A percentile compares a stretch with the other conserved stretches of the same genome.
These are phyloP conservation scores for Nasturtium officinale DNA, from an alignment of 345 rosid species.

Conservation along the genomic window DNA sequence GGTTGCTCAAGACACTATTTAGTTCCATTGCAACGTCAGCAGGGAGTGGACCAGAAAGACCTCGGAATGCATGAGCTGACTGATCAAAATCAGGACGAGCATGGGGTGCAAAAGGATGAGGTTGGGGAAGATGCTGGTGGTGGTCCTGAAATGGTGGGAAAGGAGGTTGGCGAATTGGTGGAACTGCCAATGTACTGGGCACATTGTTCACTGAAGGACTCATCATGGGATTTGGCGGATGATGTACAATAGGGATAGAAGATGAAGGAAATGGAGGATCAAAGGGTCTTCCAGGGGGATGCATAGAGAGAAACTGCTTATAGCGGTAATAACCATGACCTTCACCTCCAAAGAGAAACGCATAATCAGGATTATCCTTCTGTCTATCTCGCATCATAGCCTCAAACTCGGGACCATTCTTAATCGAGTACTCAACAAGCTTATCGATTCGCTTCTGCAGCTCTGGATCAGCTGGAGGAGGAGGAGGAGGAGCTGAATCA, in stretches of 20 bases:
- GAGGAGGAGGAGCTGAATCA: conserved; percentile 70
- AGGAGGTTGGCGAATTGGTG: conserved; percentile 77
- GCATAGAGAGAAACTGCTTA: conserved; percentile 79
- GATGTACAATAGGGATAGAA: conserved; percentile 64
- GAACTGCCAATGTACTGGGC: conserved; percentile 57
- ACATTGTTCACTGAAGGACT: conserved; percentile 50
- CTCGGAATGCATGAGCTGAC: conserved; percentile 62
- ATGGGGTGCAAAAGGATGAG: conserved; percentile 60
- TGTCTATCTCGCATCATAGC: conserved; percentile 95
- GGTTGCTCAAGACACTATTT: conserved; percentile 65
- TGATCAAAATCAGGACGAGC: conserved; percentile 81
- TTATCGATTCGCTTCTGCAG: conserved; percentile 96
- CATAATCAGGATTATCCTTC: conserved; percentile 89
- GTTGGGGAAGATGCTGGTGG: conserved; percentile 71
- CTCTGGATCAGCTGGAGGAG: conserved; percentile 90
- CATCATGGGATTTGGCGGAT: conserved; percentile 69
- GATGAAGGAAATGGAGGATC: conserved; percentile 62
- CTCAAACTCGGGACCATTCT: conserved; percentile 97
- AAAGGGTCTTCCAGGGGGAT: conserved; percentile 61
- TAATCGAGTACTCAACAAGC: conserved; percentile 84
- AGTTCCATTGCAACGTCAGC: conserved; percentile 89
- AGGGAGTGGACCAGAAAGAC: conserved; percentile 84
- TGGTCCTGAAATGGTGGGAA: conserved; percentile 78
- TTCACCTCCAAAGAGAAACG: conserved; percentile 91
- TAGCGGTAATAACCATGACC: conserved; percentile 86